Evolutionary conservation across 495 filamentous ascomycete species (phyloP), one percentile per base, ranked within the genome.

Genomic region (Aspergillus sclerotiicarbonarius): DNA sequence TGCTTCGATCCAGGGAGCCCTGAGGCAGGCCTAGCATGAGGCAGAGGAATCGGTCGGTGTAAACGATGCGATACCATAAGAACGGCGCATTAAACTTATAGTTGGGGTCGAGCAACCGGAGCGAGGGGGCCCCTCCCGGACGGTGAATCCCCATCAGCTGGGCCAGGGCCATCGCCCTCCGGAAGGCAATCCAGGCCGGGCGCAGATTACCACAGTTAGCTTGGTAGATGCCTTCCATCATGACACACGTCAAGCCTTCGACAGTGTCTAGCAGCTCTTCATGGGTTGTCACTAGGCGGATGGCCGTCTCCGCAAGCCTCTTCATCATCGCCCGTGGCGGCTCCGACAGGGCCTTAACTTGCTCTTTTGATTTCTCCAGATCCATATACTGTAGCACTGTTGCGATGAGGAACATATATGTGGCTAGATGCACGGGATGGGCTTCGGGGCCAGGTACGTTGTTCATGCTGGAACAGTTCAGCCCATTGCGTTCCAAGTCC

Each of bases 291-390:
- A 35, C 33, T 1, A 35, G 30, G 29, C 37, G 32, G 30, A 56
- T 48, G 29, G 29, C 43, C 46, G 15, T 35, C 39, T 56, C 16
- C 25, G 39, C 53, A 3, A 56, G 44, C 30, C 53, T n/a, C 21
- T 56, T 56, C 18, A 32, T 32, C 29, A 56, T 47, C 16, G 31
- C 9, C 25, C 33, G 53, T 16, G 53, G 53, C 2, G 53, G 25
- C 5, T 56, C 43, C 20, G 44, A 48, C 3, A 56, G 29, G 8
- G n/a, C 53, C 1, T 15, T 35, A 3, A 56, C 31, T 18, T 56
- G 43, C 30, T 15, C 20, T 6, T 32, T 10, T 1, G 43, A 56
- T 37, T 48, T 9, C 33, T 9, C 9, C 33, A 35, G 33, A 13
- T 35, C 33, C 9, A 35, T 9, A 9, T 35, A 35, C 8, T 13